These are phyloP conservation scores for Yarrowia sp. DNA, from an alignment of 805 yeast genomes.

Conservation along the genomic window DNA sequence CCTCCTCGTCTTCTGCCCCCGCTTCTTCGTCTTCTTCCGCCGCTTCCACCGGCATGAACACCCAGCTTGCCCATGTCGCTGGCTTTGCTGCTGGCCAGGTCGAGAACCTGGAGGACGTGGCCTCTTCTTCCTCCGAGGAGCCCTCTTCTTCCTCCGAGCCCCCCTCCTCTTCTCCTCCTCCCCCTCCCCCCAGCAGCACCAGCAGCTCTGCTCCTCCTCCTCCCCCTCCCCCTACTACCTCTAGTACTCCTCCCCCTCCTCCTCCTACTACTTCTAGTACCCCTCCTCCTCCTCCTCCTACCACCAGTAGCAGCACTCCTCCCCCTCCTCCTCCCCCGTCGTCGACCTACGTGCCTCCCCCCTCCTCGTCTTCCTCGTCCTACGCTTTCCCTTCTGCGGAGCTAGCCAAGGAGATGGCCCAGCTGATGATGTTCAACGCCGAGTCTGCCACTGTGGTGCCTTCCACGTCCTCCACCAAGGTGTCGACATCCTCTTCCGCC, in stretches of 20 bases:
- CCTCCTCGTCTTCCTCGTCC: slow-evolving; percentile 11
- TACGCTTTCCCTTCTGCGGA: slow-evolving; percentile 18
- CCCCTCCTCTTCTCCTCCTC: slow-evolving; percentile 5
- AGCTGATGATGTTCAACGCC: slow-evolving; percentile 29
- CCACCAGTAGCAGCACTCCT: background rate
- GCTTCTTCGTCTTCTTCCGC: slow-evolving; percentile 5
- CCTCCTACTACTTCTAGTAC: background rate
- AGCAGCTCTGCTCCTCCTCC: slow-evolving; percentile 15
- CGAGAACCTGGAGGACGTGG: slow-evolving; percentile 3
- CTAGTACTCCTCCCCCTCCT: slow-evolving; percentile 4
- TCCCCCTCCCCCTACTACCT: slow-evolving; percentile 16
- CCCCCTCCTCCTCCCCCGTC: slow-evolving; percentile 25
- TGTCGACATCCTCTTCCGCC: background rate
- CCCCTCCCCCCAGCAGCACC: slow-evolving; percentile 3
- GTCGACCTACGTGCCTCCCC: background rate
- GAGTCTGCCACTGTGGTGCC: slow-evolving; percentile 9
- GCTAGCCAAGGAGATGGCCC: slow-evolving; percentile 15
- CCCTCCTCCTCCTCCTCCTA: slow-evolving; percentile 17
- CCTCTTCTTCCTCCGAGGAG: slow-evolving; percentile 6
- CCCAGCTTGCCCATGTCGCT: background rate
- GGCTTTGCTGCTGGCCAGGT: slow-evolving; percentile 25
- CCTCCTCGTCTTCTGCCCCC: background rate
- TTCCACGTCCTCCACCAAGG: slow-evolving; percentile 3
- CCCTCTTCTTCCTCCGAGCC: slow-evolving; percentile 1
- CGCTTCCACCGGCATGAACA: background rate